These are phyloP conservation scores for Termitomyces sp. DNA, from an alignment of 768 basidiomycete genomes.

Conservation along the genomic window DNA sequence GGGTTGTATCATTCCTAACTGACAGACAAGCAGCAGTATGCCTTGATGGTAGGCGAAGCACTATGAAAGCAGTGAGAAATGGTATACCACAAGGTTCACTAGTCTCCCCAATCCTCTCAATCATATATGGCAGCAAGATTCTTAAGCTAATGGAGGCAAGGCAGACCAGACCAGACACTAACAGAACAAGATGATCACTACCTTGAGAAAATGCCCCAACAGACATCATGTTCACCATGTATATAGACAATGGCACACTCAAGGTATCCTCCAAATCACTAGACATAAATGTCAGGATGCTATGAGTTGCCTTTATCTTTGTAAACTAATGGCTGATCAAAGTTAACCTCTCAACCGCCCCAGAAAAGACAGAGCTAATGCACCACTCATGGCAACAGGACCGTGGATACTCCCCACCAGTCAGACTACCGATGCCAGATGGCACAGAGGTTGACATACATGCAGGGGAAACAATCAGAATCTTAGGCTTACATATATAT, in stretches of 20 bases:
- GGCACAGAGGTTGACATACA: not conserved
- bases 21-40: not conserved
- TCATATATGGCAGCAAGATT: no score
- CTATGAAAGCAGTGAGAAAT: no score
- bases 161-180: no score
- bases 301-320: not conserved
- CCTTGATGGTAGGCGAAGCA: no score
- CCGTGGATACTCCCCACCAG: not conserved
- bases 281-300: not conserved
- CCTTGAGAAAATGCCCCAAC: no score
- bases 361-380: not conserved
- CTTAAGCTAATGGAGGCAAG: no score
- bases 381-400: not conserved
- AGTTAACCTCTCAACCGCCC: not conserved
- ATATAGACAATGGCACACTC: not conserved
- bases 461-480: constrained; percentile 13
- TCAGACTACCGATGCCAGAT: not conserved
- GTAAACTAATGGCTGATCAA: not conserved
- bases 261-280: not conserved
- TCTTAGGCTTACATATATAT: constrained; percentile 33
- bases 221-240: no score
- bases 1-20: not conserved
- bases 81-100: not conserved
- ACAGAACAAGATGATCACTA: no score
- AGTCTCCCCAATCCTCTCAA: no score